phyloP scores from a whole-genome alignment of 2,329 filamentous ascomycete species.

The Aspergillus calidoustus region DNA sequence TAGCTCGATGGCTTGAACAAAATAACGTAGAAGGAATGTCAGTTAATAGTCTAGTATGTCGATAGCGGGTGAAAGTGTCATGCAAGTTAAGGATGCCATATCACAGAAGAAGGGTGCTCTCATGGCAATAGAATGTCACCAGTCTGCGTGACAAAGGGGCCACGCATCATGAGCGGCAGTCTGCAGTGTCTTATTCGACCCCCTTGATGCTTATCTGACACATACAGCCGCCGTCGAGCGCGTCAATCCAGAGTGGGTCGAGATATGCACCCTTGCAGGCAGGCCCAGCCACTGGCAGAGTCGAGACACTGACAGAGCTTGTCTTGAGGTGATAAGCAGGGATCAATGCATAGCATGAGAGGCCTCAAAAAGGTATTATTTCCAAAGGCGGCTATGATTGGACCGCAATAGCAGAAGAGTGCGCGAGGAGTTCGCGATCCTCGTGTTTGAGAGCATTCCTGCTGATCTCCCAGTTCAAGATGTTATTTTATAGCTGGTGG shows the following conservation, averaged over 20 bases:
- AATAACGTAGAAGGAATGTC: not conserved
- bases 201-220: conserved; percentile 11
- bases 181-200: conserved; percentile 9
- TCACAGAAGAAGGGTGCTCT: not conserved
- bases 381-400: not conserved
- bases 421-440: not conserved
- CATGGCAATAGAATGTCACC: not conserved
- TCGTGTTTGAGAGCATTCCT: not conserved
- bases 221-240: not conserved
- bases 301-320: not conserved
- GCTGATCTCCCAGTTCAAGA: conserved; percentile 8
- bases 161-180: conserved; percentile 12
- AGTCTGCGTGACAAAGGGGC: not conserved
- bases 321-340: not conserved
- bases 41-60: not conserved
- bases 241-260: conserved; percentile 4
- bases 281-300: not conserved
- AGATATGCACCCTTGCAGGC: conserved; percentile 11
- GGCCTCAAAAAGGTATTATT: not conserved
- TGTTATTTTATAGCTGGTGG: conserved; percentile 2
- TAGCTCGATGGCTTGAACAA: not conserved
- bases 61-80: not conserved
- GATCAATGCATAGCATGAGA: conserved; percentile 1
- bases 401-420: not conserved
- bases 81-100: not conserved